A percentile compares a stretch with the other conserved stretches of the same genome.
Conservation (phyloP, 1,284 basidiomycete genomes). For the Fomitiporia mediterranea region DNA sequence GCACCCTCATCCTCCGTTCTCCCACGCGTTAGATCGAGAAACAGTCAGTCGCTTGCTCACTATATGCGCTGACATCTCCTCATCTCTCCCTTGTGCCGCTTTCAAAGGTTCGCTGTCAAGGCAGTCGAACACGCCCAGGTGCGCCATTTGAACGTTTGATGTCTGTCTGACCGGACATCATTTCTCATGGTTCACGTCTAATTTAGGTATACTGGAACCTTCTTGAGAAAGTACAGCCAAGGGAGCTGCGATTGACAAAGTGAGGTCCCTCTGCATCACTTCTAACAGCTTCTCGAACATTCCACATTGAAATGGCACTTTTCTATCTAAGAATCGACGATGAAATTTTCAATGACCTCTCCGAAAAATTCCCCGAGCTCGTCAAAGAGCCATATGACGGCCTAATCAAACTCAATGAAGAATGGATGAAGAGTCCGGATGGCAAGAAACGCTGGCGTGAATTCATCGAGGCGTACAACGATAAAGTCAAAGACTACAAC, state of each 20-base stretch:
- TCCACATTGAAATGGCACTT: background rate
- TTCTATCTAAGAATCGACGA: slow-evolving; percentile 71
- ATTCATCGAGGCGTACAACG: slow-evolving; percentile 88
- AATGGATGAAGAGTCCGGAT: slow-evolving; percentile 89
- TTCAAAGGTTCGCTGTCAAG: slow-evolving; percentile 83
- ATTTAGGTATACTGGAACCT: slow-evolving; percentile 95
- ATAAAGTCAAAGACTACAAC: slow-evolving; percentile 90
- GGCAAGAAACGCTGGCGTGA: slow-evolving; percentile 91
- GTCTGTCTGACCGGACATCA: too few species aligned
- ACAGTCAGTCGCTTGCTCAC: slow-evolving; percentile 58
- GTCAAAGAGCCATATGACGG: slow-evolving; percentile 58
- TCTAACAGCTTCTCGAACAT: background rate
- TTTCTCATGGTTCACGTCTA: too few species aligned
- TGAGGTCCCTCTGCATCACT: slow-evolving; percentile 43
- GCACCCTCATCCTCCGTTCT: slow-evolving; percentile 18
- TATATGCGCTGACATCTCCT: background rate
- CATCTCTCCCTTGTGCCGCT: background rate
- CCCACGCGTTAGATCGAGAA: slow-evolving; percentile 78
- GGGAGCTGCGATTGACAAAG: slow-evolving; percentile 78
- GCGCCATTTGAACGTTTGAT: slow-evolving; percentile 20
- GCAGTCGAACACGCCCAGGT: slow-evolving; percentile 95
- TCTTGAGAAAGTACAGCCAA: slow-evolving; percentile 77
- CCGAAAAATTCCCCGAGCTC: slow-evolving; percentile 82
- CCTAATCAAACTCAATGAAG: slow-evolving; percentile 79
- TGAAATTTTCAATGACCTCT: slow-evolving; percentile 81